These are phyloP conservation scores for Chenopodium suecicum DNA, from an alignment of 148 eudicot genomes.

Conservation along the genomic window DNA sequence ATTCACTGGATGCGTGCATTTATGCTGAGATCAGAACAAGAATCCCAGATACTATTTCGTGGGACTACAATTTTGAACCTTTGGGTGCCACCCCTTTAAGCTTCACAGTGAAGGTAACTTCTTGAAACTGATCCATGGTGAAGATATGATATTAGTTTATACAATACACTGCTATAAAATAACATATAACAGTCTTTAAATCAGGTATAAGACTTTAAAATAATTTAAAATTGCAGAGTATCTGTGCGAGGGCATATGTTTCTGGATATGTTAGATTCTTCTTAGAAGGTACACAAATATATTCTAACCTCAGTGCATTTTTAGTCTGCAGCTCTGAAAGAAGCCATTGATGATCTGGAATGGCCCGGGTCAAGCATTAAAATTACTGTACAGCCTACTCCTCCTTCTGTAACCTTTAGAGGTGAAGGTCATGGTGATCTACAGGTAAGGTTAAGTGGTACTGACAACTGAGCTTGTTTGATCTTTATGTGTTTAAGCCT, in stretches of 20 bases:
- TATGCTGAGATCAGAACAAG: slow-evolving; percentile 95
- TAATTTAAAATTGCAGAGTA: no score
- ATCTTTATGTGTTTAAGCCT: not conserved
- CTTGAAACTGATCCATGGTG: slow-evolving; percentile 4
- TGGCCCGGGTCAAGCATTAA: slow-evolving; percentile 96
- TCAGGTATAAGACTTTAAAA: not conserved
- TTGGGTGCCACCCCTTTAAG: slow-evolving; percentile 81
- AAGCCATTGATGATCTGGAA: slow-evolving; percentile 96
- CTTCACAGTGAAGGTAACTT: slow-evolving; percentile 87
- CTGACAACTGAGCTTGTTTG: not conserved
- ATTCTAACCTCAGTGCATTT: slow-evolving; percentile 10
- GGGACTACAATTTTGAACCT: slow-evolving; percentile 97
- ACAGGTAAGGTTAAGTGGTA: slow-evolving; percentile 44
- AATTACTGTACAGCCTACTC: slow-evolving; percentile 67
- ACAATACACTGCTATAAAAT: not conserved
- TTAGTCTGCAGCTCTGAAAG: slow-evolving; percentile 95
- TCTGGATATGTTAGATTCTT: not conserved
- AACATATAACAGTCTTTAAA: not conserved
- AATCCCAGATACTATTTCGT: slow-evolving; percentile 85
- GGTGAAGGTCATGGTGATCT: slow-evolving; percentile 99
- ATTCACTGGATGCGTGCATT: slow-evolving; percentile 75
- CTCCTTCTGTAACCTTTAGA: slow-evolving; percentile 80
- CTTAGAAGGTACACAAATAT: not conserved
- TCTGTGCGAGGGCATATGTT: not conserved
- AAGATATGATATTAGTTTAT: not conserved